Conservation (phyloP, 495 filamentous ascomycete species). For the Podospora didyma region DNA sequence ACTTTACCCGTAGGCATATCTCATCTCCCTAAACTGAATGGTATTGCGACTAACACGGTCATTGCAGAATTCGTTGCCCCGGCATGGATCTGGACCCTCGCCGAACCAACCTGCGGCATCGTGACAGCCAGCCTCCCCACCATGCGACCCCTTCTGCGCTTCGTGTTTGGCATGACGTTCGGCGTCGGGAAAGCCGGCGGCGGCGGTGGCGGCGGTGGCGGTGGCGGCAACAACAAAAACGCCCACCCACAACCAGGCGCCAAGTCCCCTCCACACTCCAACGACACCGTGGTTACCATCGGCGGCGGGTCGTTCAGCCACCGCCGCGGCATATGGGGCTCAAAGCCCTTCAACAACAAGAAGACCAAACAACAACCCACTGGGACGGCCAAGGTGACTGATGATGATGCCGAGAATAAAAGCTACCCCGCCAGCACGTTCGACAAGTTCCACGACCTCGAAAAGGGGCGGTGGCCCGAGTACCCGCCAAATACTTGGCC, state of each 20-base stretch:
- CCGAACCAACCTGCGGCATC: slow-evolving; percentile 4
- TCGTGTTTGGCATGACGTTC: slow-evolving; percentile 2
- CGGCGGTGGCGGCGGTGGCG: neutral
- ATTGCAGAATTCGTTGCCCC: neutral
- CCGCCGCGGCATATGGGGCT: neutral
- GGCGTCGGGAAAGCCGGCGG: neutral
- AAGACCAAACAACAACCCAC: too few species aligned
- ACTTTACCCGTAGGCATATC: slow-evolving; percentile 1
- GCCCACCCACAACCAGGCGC: neutral
- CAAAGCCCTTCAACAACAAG: too few species aligned
- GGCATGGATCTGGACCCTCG: slow-evolving; percentile 5
- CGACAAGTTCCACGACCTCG: neutral
- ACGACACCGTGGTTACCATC: neutral
- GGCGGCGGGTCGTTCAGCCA: neutral
- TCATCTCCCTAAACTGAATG: neutral
- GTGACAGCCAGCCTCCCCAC: slow-evolving; percentile 2
- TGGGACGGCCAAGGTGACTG: neutral
- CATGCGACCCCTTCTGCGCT: slow-evolving; percentile 5
- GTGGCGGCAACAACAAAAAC: neutral
- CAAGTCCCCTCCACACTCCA: too few species aligned
- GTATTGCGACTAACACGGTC: neutral
- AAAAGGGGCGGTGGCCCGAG: neutral
- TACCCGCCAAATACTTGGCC: neutral
- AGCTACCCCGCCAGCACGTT: neutral
- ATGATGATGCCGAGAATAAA: neutral